phyloP scores from a whole-genome alignment of 2,329 filamentous ascomycete genomes.

The Fusarium secorum region DNA sequence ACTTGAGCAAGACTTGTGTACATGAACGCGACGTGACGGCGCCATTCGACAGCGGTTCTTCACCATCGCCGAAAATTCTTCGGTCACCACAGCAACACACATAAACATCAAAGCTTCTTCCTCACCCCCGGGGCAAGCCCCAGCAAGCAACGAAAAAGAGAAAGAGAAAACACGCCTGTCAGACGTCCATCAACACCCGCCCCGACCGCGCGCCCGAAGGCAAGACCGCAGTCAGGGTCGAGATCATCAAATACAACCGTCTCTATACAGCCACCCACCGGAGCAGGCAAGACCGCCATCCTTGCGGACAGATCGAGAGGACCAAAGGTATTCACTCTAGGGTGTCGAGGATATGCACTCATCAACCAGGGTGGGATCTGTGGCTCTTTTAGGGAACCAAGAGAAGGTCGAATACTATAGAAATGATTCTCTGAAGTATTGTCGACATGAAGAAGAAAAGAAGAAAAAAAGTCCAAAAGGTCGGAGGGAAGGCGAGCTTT shows the following conservation, averaged over 20 bases:
- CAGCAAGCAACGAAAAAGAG: conserved; percentile 64
- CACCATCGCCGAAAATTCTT: fast-evolving
- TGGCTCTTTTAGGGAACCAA: conserved; percentile 92
- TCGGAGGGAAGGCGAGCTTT: conserved; percentile 5
- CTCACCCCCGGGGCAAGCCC: conserved; percentile 58
- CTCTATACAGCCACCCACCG: conserved; percentile 72
- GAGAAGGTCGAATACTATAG: conserved; percentile 95
- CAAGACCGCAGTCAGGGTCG: conserved; percentile 74
- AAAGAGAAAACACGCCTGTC: conserved; percentile 70
- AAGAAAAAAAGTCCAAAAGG: conserved; percentile 50
- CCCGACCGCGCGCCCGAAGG: conserved; percentile 79
- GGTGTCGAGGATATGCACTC: conserved; percentile 76
- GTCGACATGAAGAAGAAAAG: conserved; percentile 67
- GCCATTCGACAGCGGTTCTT: fast-evolving
- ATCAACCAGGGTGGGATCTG: conserved; percentile 73
- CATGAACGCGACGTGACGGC: fast-evolving
- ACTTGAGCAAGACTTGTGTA: too few species aligned
- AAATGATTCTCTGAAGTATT: conserved; percentile 88
- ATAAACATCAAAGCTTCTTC: conserved; percentile 53
- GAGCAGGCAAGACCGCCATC: conserved; percentile 58
- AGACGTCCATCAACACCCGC: conserved; percentile 91
- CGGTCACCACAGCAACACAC: neutral
- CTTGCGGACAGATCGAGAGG: conserved; percentile 51
- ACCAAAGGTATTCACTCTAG: conserved; percentile 43
- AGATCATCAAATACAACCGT: conserved; percentile 88